These are phyloP conservation scores for Canariomyces notabilis DNA, from an alignment of 2,329 filamentous ascomycete species.

Conservation along the genomic window DNA sequence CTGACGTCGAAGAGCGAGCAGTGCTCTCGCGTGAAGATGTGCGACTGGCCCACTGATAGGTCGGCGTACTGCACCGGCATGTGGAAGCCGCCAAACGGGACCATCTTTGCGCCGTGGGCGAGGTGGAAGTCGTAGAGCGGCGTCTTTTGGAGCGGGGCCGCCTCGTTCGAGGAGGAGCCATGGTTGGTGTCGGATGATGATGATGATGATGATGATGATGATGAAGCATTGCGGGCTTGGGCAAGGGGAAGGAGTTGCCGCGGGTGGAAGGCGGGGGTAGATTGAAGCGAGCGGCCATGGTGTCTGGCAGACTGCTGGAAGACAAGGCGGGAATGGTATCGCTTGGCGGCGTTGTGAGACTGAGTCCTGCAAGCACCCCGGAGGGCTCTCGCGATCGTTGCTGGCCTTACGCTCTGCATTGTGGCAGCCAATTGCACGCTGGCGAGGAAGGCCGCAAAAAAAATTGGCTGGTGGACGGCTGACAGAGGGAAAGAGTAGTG, in stretches of 20 bases:
- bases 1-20: conserved; percentile 92
- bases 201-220: too few relatives aligned
- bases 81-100: conserved; percentile 86
- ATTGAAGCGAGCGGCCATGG: not conserved
- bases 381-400: conserved; percentile 17
- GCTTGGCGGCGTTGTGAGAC: conserved; percentile 15
- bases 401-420: conserved; percentile 22
- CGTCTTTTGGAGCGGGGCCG: conserved; percentile 27
- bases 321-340: not conserved
- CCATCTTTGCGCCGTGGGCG: conserved; percentile 81
- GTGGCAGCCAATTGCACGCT: conserved; percentile 3
- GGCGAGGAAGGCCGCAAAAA: too few relatives aligned
- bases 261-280: not conserved
- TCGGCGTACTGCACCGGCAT: conserved; percentile 90
- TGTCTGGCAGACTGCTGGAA: not conserved
- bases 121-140: conserved; percentile 41
- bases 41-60: conserved; percentile 74
- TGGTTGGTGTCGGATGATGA: conserved; percentile 22
- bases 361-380: conserved; percentile 14
- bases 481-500: too few relatives aligned
- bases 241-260: not conserved
- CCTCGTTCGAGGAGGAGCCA: conserved; percentile 3
- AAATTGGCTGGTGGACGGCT: too few relatives aligned
- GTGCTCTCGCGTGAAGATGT: conserved; percentile 82
- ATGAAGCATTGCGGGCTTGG: conserved; percentile 23